These are phyloP conservation scores for Sporothrix variecibatus DNA, from an alignment of 2,329 filamentous ascomycete species.

Conservation along the genomic window DNA sequence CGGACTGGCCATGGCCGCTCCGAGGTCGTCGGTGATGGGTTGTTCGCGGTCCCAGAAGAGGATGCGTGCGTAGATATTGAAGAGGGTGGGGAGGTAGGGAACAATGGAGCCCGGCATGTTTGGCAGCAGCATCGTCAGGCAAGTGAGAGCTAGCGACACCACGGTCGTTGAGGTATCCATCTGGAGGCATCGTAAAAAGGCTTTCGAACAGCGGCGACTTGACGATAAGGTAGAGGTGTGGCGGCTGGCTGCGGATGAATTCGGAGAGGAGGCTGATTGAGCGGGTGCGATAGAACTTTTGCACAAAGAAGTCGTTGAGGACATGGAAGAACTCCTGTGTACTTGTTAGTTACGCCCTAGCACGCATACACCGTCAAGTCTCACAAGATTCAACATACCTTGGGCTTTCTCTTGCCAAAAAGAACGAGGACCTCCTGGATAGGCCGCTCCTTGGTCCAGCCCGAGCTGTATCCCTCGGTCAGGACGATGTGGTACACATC, in stretches of 20 bases:
- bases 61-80: conserved; percentile 78
- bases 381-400: conserved; percentile 36
- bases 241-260: conserved; percentile 75
- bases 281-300: conserved; percentile 63
- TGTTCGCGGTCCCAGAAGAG: conserved; percentile 73
- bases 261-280: conserved; percentile 68
- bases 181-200: conserved; percentile 71
- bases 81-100: conserved; percentile 69
- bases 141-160: conserved; percentile 72
- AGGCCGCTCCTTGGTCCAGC: conserved; percentile 52
- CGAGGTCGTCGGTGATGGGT: conserved; percentile 43
- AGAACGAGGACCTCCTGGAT: conserved; percentile 55
- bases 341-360: neutral
- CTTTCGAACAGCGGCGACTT: conserved; percentile 72
- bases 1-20: neutral
- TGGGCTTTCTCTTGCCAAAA: conserved; percentile 70
- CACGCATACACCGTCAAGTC: neutral
- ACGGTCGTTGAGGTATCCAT: conserved; percentile 75
- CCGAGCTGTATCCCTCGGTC: conserved; percentile 41
- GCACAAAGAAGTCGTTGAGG: conserved; percentile 66
- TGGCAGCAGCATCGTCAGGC: conserved; percentile 78
- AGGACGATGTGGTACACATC: conserved; percentile 45
- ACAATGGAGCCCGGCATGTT: conserved; percentile 75
- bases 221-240: conserved; percentile 72
- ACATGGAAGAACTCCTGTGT: conserved; percentile 64